Base-by-base conservation (phyloP, 1,284 basidiomycete genomes). In the Paramarasmius palmivorus region DNA sequence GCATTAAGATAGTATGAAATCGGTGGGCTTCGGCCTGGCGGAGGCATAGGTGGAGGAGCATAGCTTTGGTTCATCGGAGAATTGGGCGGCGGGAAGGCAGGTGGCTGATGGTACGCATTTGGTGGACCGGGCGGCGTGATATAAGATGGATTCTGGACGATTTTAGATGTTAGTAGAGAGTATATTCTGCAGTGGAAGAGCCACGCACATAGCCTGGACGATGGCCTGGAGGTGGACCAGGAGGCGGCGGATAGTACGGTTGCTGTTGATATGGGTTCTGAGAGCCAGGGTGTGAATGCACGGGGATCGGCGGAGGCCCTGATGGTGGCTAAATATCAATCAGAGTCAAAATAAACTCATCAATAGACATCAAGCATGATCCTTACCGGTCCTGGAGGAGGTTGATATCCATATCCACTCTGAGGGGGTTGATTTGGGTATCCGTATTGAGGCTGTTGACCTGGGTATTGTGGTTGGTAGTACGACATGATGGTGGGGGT, bases 201-300 rank as follows among this genome's bases (percentile, higher is more conserved):
- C 46, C 49, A n/a, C 55, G 42, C 12, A 56, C 55, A 36, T 50
- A 50, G 29, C 39, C 49, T 26, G 53, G 52, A 37, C 41, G 49
- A 25, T 52, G 52, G 10, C 49, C 52, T 15, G 55, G 55, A 40
- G 57, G 54, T 20, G 54, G 53, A 52, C 56, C 55, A n/a, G 60
- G 52, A 20, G 54, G 50, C n/a, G 58, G 58, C 19, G 55, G 53
- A 20, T 53, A 54, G 39, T 55, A 57, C 9, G 42, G 52, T 25
- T 53, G 46, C 23, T 49, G 47, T 23, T 49, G 50, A 32, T 26
- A 54, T 36, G 34, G 53, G 36, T 41, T 40, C 29, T 52, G n/a
- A n/a, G 29, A 50, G 39, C 39, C 39, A 9, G 39, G 54, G 8
- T 47, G 15, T 36, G 42, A 40, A 9, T 40, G 23, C 10, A 34